These are phyloP conservation scores for Irineochytrium annulatum DNA, from an alignment of 192 early-diverging fungal genomes.

Conservation along the genomic window DNA sequence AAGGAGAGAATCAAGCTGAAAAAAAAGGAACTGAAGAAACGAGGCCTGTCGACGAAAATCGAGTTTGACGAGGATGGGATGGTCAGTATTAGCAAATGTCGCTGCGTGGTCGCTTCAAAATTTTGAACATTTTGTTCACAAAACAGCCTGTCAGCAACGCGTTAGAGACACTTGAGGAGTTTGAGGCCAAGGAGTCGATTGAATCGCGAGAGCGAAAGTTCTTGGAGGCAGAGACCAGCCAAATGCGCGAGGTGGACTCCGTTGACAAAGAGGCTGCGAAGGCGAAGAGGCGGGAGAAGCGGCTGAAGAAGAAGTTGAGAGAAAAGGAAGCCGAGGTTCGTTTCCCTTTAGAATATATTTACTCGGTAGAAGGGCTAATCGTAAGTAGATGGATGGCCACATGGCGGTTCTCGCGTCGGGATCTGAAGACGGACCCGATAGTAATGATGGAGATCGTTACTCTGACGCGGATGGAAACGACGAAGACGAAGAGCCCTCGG, in stretches of 20 bases:
- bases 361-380: slow-evolving; percentile 4
- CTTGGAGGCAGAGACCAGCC: slow-evolving; percentile 59
- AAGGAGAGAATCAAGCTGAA: slow-evolving; percentile 49
- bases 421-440: slow-evolving; percentile 21
- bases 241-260: slow-evolving; percentile 74
- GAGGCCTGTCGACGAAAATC: slow-evolving; percentile 66
- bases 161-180: slow-evolving; percentile 76
- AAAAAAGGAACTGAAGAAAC: slow-evolving; percentile 71
- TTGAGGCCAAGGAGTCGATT: slow-evolving; percentile 70
- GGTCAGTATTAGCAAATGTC: slow-evolving; percentile 33
- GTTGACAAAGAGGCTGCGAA: slow-evolving; percentile 67
- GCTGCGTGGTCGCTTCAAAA: neutral
- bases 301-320: slow-evolving; percentile 58
- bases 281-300: slow-evolving; percentile 42
- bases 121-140: slow-evolving; percentile 14
- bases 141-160: slow-evolving; percentile 64
- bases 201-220: slow-evolving; percentile 61
- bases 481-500: slow-evolving; percentile 3
- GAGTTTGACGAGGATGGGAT: slow-evolving; percentile 95
- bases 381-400: neutral
- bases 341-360: neutral
- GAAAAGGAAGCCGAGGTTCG: slow-evolving; percentile 51
- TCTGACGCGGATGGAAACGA: slow-evolving; percentile 11
- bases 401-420: slow-evolving; percentile 4
- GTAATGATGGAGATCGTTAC: slow-evolving; percentile 5